Evolutionary conservation across 768 basidiomycete species (phyloP).

Genomic region (Neoboletus brunneissimus): DNA sequence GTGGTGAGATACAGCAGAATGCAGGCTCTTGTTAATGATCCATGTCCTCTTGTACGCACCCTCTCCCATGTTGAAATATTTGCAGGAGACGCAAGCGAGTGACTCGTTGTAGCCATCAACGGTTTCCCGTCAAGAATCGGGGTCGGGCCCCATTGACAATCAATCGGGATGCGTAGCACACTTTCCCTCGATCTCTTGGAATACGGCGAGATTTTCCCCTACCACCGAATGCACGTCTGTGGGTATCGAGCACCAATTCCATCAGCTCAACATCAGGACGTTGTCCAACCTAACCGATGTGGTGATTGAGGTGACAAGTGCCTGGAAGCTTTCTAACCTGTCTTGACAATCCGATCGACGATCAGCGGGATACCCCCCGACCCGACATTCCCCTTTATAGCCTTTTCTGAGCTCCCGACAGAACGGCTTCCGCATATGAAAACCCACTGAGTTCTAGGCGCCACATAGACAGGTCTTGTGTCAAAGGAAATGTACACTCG

Average conservation of each 20-base stretch:
- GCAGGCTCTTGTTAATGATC: not conserved
- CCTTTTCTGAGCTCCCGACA: not conserved
- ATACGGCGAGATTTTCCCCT: not conserved
- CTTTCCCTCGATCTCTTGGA: not conserved
- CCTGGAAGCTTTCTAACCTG: not conserved
- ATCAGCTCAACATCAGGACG: too few species aligned
- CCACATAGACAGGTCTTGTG: not conserved
- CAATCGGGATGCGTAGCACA: slow-evolving; percentile 1
- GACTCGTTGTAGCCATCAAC: not conserved
- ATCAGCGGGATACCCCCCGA: not conserved
- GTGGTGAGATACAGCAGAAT: not conserved
- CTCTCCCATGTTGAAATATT: too few species aligned
- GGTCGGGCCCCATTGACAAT: not conserved
- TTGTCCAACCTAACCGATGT: too few species aligned
- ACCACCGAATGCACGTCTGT: too few species aligned
- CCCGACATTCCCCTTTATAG: not conserved
- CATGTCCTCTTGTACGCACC: not conserved
- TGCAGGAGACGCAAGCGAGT: not conserved
- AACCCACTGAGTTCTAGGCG: too few species aligned
- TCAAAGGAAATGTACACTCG: not conserved
- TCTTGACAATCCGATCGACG: not conserved
- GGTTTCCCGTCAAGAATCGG: not conserved
- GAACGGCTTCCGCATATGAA: not conserved
- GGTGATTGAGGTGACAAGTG: not conserved
- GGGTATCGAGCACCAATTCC: too few species aligned